Evolutionary conservation across 2,329 filamentous ascomycete species (phyloP), one percentile per base, ranked within the genome.

Genomic region (Metarhizium album): DNA sequence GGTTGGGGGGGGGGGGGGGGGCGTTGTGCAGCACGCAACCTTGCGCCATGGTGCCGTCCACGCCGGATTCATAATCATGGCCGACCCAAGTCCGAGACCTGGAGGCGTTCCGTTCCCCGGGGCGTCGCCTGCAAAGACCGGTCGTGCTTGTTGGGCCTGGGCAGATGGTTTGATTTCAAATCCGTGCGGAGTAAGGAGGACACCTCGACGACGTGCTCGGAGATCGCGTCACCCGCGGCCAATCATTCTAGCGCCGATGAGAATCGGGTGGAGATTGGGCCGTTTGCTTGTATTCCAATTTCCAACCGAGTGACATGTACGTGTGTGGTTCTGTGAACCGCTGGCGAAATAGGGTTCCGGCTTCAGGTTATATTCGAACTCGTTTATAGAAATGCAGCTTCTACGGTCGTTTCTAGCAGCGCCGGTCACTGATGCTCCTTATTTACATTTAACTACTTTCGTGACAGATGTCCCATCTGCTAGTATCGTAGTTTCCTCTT

Each of bases 391-490:
- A 37, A 37, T 37, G 8, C n/a, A n/a, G 16, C 35, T n/a, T 18
- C 35, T 14, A 37, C 35, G 13, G 13, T 14, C 14, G n/a, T 5
- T 16, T 4, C 35, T 37, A 2, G 35, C 16, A 2, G 2, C 13
- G n/a, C 35, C 5, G 1, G 35, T 37, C n/a, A n/a, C n/a, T n/a
- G 16, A 2, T 3, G 16, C 5, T 18, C 35, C 35, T 37, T 2
- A 37, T 18, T 37, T 38, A 24, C 50, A 45, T 48, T 56, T 60
- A 49, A 73, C 63, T 7, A 87, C 67, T 53, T 73, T 79, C 0
- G 80, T 87, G 48, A 88, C 74, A 1, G 73, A 75, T 1, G 82
- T 88, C 0, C 85, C 85, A 63, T 89, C 85, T 22, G 73, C 70
- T 20, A 89, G 64, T 0, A 80, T 68, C 37, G 77, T 76, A 2